Evolutionary conservation across 768 basidiomycete species (phyloP).

Genomic region (Chiua virens): DNA sequence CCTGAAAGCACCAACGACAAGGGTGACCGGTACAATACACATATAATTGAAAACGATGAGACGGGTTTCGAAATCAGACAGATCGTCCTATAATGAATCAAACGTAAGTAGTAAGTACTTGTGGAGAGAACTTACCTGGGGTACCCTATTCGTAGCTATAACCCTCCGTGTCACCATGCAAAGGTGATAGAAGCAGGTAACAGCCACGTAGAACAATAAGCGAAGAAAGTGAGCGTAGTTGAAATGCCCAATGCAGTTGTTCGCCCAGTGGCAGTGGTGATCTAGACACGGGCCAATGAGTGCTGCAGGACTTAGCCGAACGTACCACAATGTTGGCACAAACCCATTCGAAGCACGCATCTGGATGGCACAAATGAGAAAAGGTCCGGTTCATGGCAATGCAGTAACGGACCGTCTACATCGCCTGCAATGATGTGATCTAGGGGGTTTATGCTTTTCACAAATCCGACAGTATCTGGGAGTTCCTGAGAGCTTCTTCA

Average conservation of each 20-base stretch:
- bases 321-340: slow-evolving; percentile 20
- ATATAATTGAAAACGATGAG: slow-evolving; percentile 87
- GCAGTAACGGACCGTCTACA: slow-evolving; percentile 67
- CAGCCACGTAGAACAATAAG: slow-evolving; percentile 91
- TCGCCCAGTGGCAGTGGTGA: slow-evolving; percentile 91
- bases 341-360: slow-evolving; percentile 90
- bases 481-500: slow-evolving; percentile 81
- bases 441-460: slow-evolving; percentile 79
- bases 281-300: slow-evolving; percentile 44
- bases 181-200: slow-evolving; percentile 87
- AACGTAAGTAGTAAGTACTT: not conserved
- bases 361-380: slow-evolving; percentile 35
- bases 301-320: not conserved
- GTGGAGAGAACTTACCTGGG: slow-evolving; percentile 49
- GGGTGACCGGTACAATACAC: slow-evolving; percentile 78
- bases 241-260: slow-evolving; percentile 91
- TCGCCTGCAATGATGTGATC: slow-evolving; percentile 89
- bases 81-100: slow-evolving; percentile 58
- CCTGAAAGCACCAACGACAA: slow-evolving; percentile 92
- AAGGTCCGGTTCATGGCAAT: not conserved
- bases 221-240: slow-evolving; percentile 90
- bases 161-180: slow-evolving; percentile 77
- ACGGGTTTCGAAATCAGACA: slow-evolving; percentile 66
- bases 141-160: slow-evolving; percentile 40
- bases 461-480: slow-evolving; percentile 90